Base-by-base conservation (phyloP, 108 stramenopile genomes). In the Pseudonitzschia pungens region DNA sequence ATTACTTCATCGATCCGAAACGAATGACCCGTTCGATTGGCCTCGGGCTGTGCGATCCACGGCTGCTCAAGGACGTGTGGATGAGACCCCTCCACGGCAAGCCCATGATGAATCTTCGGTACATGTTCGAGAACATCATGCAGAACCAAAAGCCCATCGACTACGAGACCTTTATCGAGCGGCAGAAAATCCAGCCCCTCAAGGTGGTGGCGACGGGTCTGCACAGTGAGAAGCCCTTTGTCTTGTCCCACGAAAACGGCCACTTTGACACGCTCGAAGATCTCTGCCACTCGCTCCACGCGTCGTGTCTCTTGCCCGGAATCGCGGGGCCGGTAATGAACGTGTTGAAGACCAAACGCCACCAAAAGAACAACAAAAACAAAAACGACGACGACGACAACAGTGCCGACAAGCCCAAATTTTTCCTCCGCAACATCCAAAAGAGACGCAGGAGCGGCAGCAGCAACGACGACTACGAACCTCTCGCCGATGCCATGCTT, bases 251-350 rank as follows among this genome's bases (percentile, higher is more conserved):
- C 80, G 86, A 86, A 60, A 72, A 77, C 11, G 95, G 95, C 15
- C 77, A 86, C 62, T 98, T 96, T 66, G 22, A 78, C 21, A 82
- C 88, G 45, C 69, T 97, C 3, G 73, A 87, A 52, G 94, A 95
- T 65, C 74, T 98, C 45, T 84, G 96, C 44, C 15, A 73, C 21
- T 92, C 91, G 65, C 93, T 96, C 91, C 92, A 92, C 43, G 95
- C 96, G 18, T 92, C 91, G 42, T 97, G 96, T 77, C 84, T 96
- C 26, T 76, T 98, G 44, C 97, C 97, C 8, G 97, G 97, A 18
- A 89, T 98, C 64, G 95, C 97, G 1, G 97, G 97, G 22, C 96
- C 96, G 11, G 76, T 93, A 16, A 87, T 95, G 81, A 93, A 94
- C 54, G 52, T 87, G 4, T 67, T 67, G 28, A 67, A 67, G 44